Evolutionary conservation across 768 basidiomycete genomes (phyloP).

Genomic region (Amanita phalloides): DNA sequence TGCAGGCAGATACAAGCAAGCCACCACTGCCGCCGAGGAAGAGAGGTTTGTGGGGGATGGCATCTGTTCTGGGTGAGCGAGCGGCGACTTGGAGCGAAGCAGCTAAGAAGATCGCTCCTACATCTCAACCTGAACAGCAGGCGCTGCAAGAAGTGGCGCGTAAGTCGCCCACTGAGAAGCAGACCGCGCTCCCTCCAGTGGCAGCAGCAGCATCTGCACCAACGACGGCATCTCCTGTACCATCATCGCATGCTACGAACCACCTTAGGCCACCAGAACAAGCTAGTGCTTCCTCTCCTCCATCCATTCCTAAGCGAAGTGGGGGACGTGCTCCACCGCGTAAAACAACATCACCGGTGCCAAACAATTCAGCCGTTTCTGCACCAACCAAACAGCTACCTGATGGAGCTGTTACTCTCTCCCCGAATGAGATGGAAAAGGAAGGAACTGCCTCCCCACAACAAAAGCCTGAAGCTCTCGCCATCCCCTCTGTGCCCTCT

Average conservation of each 20-base stretch:
- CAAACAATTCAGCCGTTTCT: neutral
- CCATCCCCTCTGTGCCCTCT: neutral
- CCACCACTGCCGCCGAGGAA: constrained; percentile 50
- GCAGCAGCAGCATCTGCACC: constrained; percentile 17
- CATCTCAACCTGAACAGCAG: constrained; percentile 8
- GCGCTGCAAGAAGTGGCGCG: constrained; percentile 4
- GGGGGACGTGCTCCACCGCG: constrained; percentile 20
- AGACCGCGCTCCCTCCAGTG: constrained; percentile 12
- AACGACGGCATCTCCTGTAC: neutral
- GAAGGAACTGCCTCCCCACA: neutral
- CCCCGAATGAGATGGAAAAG: neutral
- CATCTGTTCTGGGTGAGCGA: constrained; percentile 47
- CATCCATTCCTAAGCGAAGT: constrained; percentile 42
- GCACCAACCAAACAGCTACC: neutral
- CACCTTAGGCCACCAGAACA: neutral
- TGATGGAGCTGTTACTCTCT: neutral
- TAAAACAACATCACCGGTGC: constrained; percentile 6
- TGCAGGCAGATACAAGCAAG: constrained; percentile 21
- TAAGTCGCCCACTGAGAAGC: neutral
- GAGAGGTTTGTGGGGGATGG: constrained; percentile 58
- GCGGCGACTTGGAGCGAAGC: constrained; percentile 45
- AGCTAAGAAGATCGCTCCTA: constrained; percentile 6
- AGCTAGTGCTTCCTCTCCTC: constrained; percentile 17
- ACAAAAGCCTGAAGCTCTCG: neutral
- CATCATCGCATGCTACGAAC: neutral